These are phyloP conservation scores for Phaseolus coccineus DNA, from an alignment of 331 rosid genomes.

Conservation along the genomic window DNA sequence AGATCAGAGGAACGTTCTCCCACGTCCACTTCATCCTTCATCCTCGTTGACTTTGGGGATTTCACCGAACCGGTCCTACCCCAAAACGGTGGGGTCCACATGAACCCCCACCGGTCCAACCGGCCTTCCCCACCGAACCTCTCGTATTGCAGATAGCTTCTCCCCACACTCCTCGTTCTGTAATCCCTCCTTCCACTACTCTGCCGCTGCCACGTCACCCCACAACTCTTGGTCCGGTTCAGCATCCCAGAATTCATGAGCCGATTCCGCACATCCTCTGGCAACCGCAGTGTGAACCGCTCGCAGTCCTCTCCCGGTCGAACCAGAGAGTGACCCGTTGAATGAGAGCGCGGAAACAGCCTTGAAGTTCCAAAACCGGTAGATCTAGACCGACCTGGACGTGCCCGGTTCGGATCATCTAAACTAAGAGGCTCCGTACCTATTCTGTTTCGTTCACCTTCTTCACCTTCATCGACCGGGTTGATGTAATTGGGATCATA, in stretches of 20 bases:
- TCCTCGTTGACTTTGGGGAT: slow-evolving; percentile 33
- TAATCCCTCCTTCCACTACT: slow-evolving; percentile 60
- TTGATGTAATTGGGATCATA: neutral
- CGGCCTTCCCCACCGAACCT: slow-evolving; percentile 40
- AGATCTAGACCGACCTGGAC: slow-evolving; percentile 56
- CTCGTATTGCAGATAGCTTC: slow-evolving; percentile 35
- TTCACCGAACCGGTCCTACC: slow-evolving; percentile 44
- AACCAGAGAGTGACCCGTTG: slow-evolving; percentile 64
- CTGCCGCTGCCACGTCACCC: slow-evolving; percentile 47
- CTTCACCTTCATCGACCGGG: neutral
- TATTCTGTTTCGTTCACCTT: neutral
- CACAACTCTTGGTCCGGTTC: slow-evolving; percentile 60
- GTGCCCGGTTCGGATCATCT: slow-evolving; percentile 16
- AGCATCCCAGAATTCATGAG: slow-evolving; percentile 54
- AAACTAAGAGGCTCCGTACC: slow-evolving; percentile 28
- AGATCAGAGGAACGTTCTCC: slow-evolving; percentile 42
- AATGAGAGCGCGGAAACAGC: slow-evolving; percentile 63
- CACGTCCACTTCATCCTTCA: slow-evolving; percentile 14
- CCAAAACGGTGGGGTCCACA: slow-evolving; percentile 49
- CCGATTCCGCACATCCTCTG: slow-evolving; percentile 63
- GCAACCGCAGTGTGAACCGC: slow-evolving; percentile 71
- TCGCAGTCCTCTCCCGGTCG: slow-evolving; percentile 52
- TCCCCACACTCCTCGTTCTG: slow-evolving; percentile 53
- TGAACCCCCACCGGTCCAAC: slow-evolving; percentile 52
- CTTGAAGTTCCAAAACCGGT: slow-evolving; percentile 44